Base-by-base conservation (phyloP, 2,329 filamentous ascomycete genomes). In the Lachnellula hyalina region DNA sequence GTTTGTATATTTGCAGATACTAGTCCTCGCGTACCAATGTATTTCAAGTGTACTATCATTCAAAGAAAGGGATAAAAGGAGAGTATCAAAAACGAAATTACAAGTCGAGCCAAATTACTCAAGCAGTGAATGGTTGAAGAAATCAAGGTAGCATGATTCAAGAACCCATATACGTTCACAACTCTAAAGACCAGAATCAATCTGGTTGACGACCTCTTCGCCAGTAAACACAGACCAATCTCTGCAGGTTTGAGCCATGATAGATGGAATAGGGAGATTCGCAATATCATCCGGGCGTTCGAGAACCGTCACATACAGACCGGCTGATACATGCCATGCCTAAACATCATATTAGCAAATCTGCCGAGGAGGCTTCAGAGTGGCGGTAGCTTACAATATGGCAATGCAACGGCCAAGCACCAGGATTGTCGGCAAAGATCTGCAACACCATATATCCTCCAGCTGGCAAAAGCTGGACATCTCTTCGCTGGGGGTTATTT, bases 181-280 rank as follows among this genome's bases (percentile, higher is more conserved):
- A 11, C 28, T 32, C 9, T 9, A 32, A 32, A 32, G 28, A 32
- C 57, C 57, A 41, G 55, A 75, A 83, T 60, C 57, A 46, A 60
- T 60, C 51, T 60, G 57, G 51, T 57, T 50, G 25, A 60, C 48
- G 15, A 57, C 38, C 5, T 47, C 51, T 8, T 21, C 47, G 5
- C 49, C 46, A 1, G 57, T 57, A 38, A 54, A 79, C 8, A 62
- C 62, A 2, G 67, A 71, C 81, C 81, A 82, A 59, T 81, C 74
- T 47, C 73, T 66, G 59, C 77, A 81, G 38, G 78, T 81, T 65
- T 83, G 73, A n/a, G 74, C 73, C 55, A 82, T 76, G 19, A 74
- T 73, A 32, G 70, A 67, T 0, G 81, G 80, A 19, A 84, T 74
- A 15, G 62, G 61, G 61, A 77, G 63, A 35, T 69, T 62, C 42